phyloP scores from a whole-genome alignment of 257 asterid species.

The Verbascum thapsus region DNA sequence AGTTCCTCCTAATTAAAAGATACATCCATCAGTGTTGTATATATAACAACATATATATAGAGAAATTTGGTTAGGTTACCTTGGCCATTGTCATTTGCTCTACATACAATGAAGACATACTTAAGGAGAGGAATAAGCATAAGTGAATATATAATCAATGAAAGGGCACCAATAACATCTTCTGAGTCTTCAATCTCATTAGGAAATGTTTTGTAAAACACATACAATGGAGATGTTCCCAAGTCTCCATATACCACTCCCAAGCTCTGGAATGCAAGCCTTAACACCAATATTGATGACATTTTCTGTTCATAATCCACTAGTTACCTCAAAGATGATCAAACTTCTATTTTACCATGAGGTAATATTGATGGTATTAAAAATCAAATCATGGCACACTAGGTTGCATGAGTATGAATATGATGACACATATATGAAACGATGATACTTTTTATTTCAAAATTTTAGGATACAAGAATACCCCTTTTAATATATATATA shows the following conservation, averaged over 20 bases:
- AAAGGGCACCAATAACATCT: conserved; percentile 91
- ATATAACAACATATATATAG: too few species aligned
- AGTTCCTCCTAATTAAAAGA: conserved; percentile 49
- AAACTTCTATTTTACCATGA: too few species aligned
- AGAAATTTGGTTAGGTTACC: too few species aligned
- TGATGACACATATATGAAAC: too few species aligned
- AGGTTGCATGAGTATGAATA: too few species aligned
- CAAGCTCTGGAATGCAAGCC: conserved; percentile 97
- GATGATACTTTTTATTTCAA: too few species aligned
- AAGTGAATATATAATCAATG: conserved; percentile 90
- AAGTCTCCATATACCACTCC: conserved; percentile 98
- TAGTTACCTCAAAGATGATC: too few species aligned
- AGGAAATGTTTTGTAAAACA: conserved; percentile 92
- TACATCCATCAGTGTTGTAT: neutral
- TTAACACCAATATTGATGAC: conserved; percentile 71
- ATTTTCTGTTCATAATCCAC: conserved; percentile 55
- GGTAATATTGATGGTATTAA: too few species aligned
- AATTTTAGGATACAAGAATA: too few species aligned
- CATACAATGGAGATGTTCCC: conserved; percentile 97
- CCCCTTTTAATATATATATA: too few species aligned
- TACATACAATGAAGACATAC: conserved; percentile 91
- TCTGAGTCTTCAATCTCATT: conserved; percentile 70
- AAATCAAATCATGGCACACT: too few species aligned
- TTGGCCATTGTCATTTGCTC: conserved; percentile 97
- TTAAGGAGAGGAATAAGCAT: too few species aligned